Evolutionary conservation across 2,329 filamentous ascomycete species (phyloP).

Genomic region (Exophiala phaeomuriformis): DNA sequence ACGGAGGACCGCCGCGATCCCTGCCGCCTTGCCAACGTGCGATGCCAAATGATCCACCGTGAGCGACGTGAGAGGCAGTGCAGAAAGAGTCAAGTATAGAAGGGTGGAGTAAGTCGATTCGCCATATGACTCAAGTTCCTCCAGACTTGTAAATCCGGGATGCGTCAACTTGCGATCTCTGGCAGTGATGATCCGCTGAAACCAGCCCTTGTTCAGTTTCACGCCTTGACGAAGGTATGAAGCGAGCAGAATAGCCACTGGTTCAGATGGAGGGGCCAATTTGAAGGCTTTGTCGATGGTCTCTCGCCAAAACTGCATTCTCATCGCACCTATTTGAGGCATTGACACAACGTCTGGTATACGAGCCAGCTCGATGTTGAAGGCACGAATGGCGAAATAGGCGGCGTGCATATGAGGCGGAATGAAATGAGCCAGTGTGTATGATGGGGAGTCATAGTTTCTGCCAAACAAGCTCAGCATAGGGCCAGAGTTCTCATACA

Average conservation of each 20-base stretch:
- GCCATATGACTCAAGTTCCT: slow-evolving; percentile 74
- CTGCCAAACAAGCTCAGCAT: slow-evolving; percentile 39
- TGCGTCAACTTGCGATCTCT: slow-evolving; percentile 78
- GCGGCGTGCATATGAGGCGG: slow-evolving; percentile 66
- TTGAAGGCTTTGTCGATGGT: slow-evolving; percentile 70
- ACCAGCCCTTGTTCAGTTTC: slow-evolving; percentile 62
- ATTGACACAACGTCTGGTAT: slow-evolving; percentile 86
- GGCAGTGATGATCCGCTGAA: slow-evolving; percentile 68
- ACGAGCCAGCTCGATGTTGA: slow-evolving; percentile 86
- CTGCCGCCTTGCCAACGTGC: slow-evolving; percentile 88
- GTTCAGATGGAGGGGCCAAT: slow-evolving; percentile 76
- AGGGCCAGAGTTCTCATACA: not conserved
- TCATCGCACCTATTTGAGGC: slow-evolving; percentile 76
- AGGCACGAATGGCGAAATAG: slow-evolving; percentile 81
- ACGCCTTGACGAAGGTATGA: slow-evolving; percentile 53
- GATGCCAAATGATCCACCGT: slow-evolving; percentile 88
- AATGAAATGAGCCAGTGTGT: slow-evolving; percentile 77
- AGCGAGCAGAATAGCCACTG: slow-evolving; percentile 76
- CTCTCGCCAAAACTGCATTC: slow-evolving; percentile 93
- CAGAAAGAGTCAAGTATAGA: slow-evolving; percentile 77
- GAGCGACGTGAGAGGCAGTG: slow-evolving; percentile 70
- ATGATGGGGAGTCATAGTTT: slow-evolving; percentile 81
- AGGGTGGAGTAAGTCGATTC: slow-evolving; percentile 93
- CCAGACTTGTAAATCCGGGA: slow-evolving; percentile 66
- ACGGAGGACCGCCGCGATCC: slow-evolving; percentile 77